Percentiles rank a stretch among this genome's conserved stretches.
Conservation (phyloP, 2,329 filamentous ascomycete genomes). For the Pseudogymnoascus pannorum region DNA sequence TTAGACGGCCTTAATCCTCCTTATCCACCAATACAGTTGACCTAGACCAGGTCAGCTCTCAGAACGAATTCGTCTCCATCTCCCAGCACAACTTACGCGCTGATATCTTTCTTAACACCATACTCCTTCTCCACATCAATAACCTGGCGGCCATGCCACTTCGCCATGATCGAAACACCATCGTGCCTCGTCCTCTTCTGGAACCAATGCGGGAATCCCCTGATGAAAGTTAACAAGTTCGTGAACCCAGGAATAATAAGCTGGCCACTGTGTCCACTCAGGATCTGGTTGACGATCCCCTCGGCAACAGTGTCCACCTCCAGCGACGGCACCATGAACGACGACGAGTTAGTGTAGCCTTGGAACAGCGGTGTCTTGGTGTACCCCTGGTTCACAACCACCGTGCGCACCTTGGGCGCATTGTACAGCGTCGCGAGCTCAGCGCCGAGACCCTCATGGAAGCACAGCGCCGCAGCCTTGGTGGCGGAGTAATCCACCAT, state of each 20-base stretch:
- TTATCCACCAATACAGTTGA: neutral
- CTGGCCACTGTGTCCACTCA: conserved; percentile 49
- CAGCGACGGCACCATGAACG: conserved; percentile 46
- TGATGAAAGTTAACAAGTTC: conserved; percentile 35
- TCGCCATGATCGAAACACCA: conserved; percentile 23
- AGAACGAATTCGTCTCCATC: neutral
- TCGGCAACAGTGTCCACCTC: conserved; percentile 58
- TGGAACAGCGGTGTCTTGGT: conserved; percentile 54
- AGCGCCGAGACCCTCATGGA: conserved; percentile 58
- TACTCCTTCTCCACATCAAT: conserved; percentile 27
- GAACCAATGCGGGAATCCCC: conserved; percentile 56
- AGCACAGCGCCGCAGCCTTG: conserved; percentile 58
- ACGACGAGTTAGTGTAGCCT: conserved; percentile 44
- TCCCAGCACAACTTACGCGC: conserved; percentile 20
- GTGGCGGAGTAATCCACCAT: conserved; percentile 62
- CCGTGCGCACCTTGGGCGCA: conserved; percentile 56
- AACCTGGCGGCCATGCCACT: conserved; percentile 27
- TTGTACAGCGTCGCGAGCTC: conserved; percentile 54
- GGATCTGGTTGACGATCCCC: conserved; percentile 51
- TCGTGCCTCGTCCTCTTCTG: conserved; percentile 44
- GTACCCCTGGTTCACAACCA: conserved; percentile 58
- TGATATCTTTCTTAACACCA: conserved; percentile 15
- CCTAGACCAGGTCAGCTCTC: neutral
- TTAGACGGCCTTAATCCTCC: neutral
- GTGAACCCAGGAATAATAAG: conserved; percentile 45